Evolutionary conservation across 352 stramenopile species (phyloP), one percentile per base, ranked within the genome.

Genomic region (Pythium biforme): DNA sequence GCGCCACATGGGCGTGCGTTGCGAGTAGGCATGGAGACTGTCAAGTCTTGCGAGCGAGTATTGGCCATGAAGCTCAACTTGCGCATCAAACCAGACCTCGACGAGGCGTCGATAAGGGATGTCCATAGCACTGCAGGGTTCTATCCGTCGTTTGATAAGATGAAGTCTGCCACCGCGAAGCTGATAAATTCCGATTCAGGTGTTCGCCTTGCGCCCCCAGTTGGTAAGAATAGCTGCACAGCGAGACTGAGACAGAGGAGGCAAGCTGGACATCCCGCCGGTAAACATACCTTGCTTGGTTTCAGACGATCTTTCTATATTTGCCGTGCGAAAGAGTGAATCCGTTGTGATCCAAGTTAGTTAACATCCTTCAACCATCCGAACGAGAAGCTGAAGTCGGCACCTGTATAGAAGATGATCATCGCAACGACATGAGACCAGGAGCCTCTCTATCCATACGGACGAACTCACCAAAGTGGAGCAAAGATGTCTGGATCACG

Each of bases 1-100:
- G 49, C 49, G 50, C 50, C 50, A 56, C 31, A 26, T 25, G 1
- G 50, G 50, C 33, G 50, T 56, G 5, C 8, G 34, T 20, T 29
- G 19, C 11, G 34, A 29, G 33, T 56, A 56, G 12, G n/a, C 39
- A 29, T 56, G 14, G 19, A 56, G 20, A 4, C 25, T 41, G 10
- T 56, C 31, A n/a, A 56, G 50, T 12, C 50, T 29, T 15, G 50
- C 25, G 50, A 56, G 50, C 1, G 50, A 56, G 14, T 56, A 56
- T n/a, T 56, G 50, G 31, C 31, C 50, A 19, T 56, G 50, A 8
- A 56, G 33, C 33, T 56, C 50, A 9, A 56, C 50, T 23, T 56
- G 50, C 25, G 50, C 33, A 4, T 31, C 15, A 14, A 20, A 41
- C 48, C 48, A 55, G 11, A 22, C 14, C 15, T 41, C 27, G 25